Conservation (phyloP, 768 basidiomycete genomes). For the Tulasnella sp. region DNA sequence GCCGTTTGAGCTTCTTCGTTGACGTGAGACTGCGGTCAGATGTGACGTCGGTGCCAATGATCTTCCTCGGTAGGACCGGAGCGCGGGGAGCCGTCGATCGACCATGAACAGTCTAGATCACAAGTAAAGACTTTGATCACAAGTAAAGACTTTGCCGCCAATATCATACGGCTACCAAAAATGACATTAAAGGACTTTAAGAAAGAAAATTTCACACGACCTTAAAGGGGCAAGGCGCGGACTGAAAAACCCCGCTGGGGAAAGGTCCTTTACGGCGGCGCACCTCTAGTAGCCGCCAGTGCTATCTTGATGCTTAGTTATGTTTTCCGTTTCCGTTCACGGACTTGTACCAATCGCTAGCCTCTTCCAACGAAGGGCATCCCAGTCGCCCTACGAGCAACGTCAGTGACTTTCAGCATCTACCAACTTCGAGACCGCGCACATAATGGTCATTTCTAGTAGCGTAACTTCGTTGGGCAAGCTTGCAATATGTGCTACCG, state of each 20-base stretch:
- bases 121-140: not conserved
- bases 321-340: not conserved
- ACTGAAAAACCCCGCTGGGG: too few species aligned
- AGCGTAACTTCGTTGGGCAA: conserved; percentile 68
- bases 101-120: not conserved
- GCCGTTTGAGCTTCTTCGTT: not conserved
- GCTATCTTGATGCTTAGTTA: too few species aligned
- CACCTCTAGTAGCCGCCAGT: too few species aligned
- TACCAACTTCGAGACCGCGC: conserved; percentile 35
- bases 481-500: conserved; percentile 65
- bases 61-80: too few species aligned
- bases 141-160: not conserved
- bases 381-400: conserved; percentile 43
- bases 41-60: not conserved
- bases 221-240: too few species aligned
- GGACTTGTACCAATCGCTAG: conserved; percentile 27
- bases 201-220: too few species aligned
- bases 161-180: too few species aligned
- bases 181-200: too few species aligned
- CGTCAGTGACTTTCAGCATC: not conserved
- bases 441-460: conserved; percentile 73
- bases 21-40: not conserved
- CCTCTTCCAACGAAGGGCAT: conserved; percentile 52
- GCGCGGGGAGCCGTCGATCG: too few species aligned
- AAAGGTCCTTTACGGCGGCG: too few species aligned